Evolutionary conservation across 148 eudicot species (phyloP).

Genomic region (Camellia granthamiana): DNA sequence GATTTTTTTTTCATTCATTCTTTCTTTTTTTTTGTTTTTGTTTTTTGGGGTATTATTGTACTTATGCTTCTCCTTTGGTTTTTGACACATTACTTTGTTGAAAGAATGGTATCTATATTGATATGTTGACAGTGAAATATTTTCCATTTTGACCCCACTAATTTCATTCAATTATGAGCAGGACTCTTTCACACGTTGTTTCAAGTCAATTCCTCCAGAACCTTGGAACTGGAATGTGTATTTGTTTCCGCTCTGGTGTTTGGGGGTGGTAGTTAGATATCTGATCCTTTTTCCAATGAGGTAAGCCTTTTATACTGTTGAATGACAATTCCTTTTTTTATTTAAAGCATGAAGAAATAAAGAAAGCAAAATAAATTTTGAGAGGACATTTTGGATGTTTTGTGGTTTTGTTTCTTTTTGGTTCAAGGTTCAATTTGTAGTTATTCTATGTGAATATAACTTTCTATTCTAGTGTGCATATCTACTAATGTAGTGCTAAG

Average conservation of each 20-base stretch:
- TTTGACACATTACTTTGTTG: too few relatives aligned
- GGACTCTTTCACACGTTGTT: slow-evolving; percentile 99
- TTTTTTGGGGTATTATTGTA: neutral
- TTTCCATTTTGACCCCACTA: slow-evolving; percentile 5
- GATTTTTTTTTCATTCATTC: too few relatives aligned
- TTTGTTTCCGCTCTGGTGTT: slow-evolving; percentile 92
- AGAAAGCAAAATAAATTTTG: neutral
- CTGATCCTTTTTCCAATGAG: slow-evolving; percentile 77
- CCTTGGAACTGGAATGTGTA: slow-evolving; percentile 99
- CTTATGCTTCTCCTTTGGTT: neutral
- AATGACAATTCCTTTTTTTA: neutral
- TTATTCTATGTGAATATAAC: neutral
- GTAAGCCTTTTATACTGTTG: slow-evolving; percentile 33
- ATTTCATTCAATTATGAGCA: slow-evolving; percentile 30
- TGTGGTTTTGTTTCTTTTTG: neutral
- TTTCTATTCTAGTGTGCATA: neutral
- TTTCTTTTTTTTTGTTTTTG: neutral
- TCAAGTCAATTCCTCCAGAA: slow-evolving; percentile 96
- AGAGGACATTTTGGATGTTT: neutral
- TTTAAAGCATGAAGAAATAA: neutral
- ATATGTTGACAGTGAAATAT: neutral
- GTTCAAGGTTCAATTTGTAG: neutral
- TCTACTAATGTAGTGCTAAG: neutral
- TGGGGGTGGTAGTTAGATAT: slow-evolving; percentile 81
- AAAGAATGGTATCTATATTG: neutral